A percentile compares a stretch with the other conserved stretches of the same genome.
These are phyloP conservation scores for Diaporthe destruens DNA, from an alignment of 2,329 filamentous ascomycete species.

Conservation along the genomic window DNA sequence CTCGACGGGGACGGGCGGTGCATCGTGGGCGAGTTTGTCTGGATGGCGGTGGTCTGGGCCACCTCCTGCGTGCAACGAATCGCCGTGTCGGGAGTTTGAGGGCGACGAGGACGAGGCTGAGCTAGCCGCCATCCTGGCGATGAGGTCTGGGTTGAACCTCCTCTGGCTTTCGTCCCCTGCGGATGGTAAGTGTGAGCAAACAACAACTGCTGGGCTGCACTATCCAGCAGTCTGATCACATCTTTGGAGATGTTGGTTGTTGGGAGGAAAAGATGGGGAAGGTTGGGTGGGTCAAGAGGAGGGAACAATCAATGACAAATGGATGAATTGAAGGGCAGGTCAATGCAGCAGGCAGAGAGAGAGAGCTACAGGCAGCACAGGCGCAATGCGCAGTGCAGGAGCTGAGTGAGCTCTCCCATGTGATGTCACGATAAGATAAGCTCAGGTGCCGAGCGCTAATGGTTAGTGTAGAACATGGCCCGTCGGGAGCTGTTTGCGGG, in stretches of 20 bases:
- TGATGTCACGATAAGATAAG: conserved; percentile 39
- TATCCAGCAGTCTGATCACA: conserved; percentile 38
- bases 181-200: conserved; percentile 1
- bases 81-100: conserved; percentile 32
- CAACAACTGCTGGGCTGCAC: conserved; percentile 16
- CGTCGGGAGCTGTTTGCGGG: neutral
- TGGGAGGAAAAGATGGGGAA: neutral
- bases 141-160: conserved; percentile 12
- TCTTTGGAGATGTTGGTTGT: conserved; percentile 23
- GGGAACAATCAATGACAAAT: neutral
- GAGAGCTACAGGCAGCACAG: conserved; percentile 13
- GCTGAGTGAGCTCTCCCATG: conserved; percentile 7
- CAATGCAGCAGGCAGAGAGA: neutral
- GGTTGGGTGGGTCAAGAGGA: neutral
- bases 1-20: conserved; percentile 70
- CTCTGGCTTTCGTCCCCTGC: conserved; percentile 16
- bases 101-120: conserved; percentile 41
- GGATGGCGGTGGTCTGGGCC: neutral
- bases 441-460: conserved; percentile 4
- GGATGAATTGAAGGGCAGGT: neutral
- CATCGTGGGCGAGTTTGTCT: conserved; percentile 45
- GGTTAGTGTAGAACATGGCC: neutral
- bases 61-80: conserved; percentile 16
- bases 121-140: conserved; percentile 16
- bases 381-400: conserved; percentile 1